These are phyloP conservation scores for Pseudonitzschia multiseries DNA, from an alignment of 108 stramenopile genomes.

Conservation along the genomic window DNA sequence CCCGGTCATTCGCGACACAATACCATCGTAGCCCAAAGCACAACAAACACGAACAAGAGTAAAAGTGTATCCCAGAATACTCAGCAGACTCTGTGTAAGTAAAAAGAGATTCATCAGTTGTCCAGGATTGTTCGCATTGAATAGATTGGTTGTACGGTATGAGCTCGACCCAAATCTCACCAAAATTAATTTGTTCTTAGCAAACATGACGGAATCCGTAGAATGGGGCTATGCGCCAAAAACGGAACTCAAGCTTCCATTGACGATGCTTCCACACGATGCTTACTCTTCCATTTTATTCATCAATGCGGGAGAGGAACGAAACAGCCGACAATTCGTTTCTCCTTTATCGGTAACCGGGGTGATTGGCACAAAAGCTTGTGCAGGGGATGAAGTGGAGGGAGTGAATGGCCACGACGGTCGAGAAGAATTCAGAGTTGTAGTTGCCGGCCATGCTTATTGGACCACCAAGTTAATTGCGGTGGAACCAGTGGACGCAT, in stretches of 20 bases:
- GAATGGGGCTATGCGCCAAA: slow-evolving; percentile 75
- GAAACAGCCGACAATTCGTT: slow-evolving; percentile 50
- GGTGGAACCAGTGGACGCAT: slow-evolving; percentile 77
- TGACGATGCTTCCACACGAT: slow-evolving; percentile 61
- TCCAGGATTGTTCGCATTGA: background rate
- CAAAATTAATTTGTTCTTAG: background rate
- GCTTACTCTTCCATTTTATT: slow-evolving; percentile 68
- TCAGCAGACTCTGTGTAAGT: slow-evolving; percentile 44
- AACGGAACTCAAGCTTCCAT: slow-evolving; percentile 64
- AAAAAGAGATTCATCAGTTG: background rate
- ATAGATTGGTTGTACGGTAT: too few species aligned
- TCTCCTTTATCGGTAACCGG: slow-evolving; percentile 80
- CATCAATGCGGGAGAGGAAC: slow-evolving; percentile 71
- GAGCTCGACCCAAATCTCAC: too few species aligned
- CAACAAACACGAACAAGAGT: slow-evolving; percentile 31
- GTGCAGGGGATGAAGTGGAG: background rate
- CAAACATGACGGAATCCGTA: slow-evolving; percentile 75
- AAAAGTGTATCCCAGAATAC: background rate
- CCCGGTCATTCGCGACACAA: slow-evolving; percentile 64
- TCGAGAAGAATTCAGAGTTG: slow-evolving; percentile 32
- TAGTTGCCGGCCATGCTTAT: slow-evolving; percentile 64
- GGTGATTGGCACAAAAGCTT: slow-evolving; percentile 31
- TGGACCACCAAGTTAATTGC: slow-evolving; percentile 76
- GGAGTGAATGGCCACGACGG: background rate
- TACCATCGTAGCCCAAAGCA: background rate